Percentiles rank a stretch among this genome's conserved stretches.
Evolutionary conservation across 1,139 yeast species (phyloP).

Genomic region (Kazachstania sp.): DNA sequence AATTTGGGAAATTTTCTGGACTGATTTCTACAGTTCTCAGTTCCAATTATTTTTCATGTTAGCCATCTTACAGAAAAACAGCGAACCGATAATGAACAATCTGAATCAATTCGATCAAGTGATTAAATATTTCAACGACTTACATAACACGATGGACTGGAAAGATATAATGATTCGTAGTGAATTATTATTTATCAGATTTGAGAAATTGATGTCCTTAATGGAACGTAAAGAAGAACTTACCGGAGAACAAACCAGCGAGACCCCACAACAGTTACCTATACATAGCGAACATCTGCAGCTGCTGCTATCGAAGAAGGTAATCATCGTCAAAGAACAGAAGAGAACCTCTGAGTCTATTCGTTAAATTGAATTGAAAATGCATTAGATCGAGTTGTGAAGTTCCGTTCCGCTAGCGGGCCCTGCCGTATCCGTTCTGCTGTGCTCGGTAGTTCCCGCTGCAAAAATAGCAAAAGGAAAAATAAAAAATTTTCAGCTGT

Average conservation of each 20-base stretch:
- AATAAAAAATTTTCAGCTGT: too few relatives aligned
- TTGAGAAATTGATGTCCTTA: slow-evolving; percentile 67
- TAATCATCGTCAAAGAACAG: slow-evolving; percentile 59
- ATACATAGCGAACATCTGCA: slow-evolving; percentile 49
- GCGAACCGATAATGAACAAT: slow-evolving; percentile 66
- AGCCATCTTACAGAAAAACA: slow-evolving; percentile 80
- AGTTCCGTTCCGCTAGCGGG: too few relatives aligned
- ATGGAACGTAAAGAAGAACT: slow-evolving; percentile 32
- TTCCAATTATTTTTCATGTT: slow-evolving; percentile 81
- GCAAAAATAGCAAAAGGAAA: too few relatives aligned
- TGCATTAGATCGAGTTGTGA: too few relatives aligned
- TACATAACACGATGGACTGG: slow-evolving; percentile 66
- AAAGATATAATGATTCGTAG: slow-evolving; percentile 70
- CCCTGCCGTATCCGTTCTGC: too few relatives aligned
- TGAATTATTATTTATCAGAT: slow-evolving; percentile 71
- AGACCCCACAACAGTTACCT: slow-evolving; percentile 11
- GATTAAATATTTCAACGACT: slow-evolving; percentile 83
- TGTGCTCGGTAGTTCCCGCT: too few relatives aligned
- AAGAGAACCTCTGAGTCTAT: slow-evolving; percentile 27
- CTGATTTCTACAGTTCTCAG: slow-evolving; percentile 77
- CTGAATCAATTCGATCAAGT: slow-evolving; percentile 80
- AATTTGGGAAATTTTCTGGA: slow-evolving; percentile 89
- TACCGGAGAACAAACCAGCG: slow-evolving; percentile 10
- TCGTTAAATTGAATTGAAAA: too few relatives aligned
- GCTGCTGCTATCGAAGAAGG: slow-evolving; percentile 46